phyloP scores from a whole-genome alignment of 1,284 basidiomycete genomes.

The Pseudozyma flocculosa region DNA sequence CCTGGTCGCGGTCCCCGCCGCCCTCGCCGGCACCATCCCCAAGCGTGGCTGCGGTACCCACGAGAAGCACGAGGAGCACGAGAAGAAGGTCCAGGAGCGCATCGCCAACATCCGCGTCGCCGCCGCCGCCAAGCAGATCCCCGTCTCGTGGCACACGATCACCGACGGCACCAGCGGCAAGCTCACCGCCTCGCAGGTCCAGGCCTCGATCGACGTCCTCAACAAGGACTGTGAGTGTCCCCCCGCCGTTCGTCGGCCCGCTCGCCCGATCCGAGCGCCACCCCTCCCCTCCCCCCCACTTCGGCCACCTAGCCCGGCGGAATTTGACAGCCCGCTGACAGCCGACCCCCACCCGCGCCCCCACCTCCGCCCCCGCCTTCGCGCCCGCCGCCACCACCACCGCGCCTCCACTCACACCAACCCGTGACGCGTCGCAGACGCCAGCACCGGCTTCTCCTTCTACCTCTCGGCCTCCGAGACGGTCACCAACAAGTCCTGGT shows the following conservation, averaged over 20 bases:
- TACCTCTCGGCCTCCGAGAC: constrained; percentile 60
- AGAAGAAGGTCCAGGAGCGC: no score
- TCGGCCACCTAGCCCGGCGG: no score
- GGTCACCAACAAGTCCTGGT: constrained; percentile 63
- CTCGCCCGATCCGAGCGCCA: neutral
- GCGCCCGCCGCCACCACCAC: no score
- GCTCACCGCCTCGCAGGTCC: constrained; percentile 17
- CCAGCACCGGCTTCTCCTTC: constrained; percentile 61
- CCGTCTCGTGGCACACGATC: constrained; percentile 38
- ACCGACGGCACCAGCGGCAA: constrained; percentile 31
- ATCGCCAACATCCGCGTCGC: no score
- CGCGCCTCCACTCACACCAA: neutral
- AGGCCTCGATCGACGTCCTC: constrained; percentile 62
- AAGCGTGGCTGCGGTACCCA: no score
- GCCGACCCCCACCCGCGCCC: no score
- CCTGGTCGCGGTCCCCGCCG: no score
- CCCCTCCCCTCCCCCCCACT: no score
- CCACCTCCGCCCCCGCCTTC: no score
- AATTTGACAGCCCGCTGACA: no score
- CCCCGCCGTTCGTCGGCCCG: neutral
- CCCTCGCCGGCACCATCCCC: no score
- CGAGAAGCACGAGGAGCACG: no score
- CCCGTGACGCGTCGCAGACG: constrained; percentile 26
- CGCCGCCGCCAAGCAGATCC: constrained; percentile 4
- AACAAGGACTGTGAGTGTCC: constrained; percentile 60